phyloP scores from a whole-genome alignment of 2,329 filamentous ascomycete species.

The Botryosphaeria dothidea region DNA sequence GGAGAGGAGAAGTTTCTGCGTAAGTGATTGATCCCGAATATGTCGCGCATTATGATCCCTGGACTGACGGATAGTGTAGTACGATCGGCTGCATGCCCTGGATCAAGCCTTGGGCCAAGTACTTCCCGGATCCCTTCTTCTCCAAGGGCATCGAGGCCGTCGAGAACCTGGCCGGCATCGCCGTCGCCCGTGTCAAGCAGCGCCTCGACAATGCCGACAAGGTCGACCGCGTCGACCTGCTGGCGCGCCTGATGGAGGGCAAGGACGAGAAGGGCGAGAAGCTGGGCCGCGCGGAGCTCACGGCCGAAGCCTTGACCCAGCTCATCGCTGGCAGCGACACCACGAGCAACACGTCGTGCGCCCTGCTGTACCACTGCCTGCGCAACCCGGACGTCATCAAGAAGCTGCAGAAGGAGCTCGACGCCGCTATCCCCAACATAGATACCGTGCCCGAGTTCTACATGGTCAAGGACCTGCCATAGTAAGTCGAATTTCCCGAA shows the following conservation, averaged over 20 bases:
- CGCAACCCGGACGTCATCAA: slow-evolving; percentile 68
- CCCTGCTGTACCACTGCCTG: slow-evolving; percentile 75
- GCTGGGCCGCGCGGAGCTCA: slow-evolving; percentile 76
- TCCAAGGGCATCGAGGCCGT: slow-evolving; percentile 72
- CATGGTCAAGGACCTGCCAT: slow-evolving; percentile 72
- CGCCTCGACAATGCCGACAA: slow-evolving; percentile 67
- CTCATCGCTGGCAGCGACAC: slow-evolving; percentile 80
- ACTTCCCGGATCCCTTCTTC: slow-evolving; percentile 82
- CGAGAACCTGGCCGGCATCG: slow-evolving; percentile 81
- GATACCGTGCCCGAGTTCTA: slow-evolving; percentile 69
- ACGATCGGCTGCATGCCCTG: slow-evolving; percentile 73
- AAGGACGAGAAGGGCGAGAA: slow-evolving; percentile 76
- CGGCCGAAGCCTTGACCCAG: slow-evolving; percentile 85
- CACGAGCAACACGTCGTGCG: slow-evolving; percentile 78
- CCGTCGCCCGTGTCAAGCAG: slow-evolving; percentile 75
- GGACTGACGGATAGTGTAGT: slow-evolving; percentile 26
- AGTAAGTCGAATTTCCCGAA: slow-evolving; percentile 41
- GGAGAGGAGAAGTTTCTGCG: slow-evolving; percentile 81
- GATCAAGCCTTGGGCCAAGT: slow-evolving; percentile 78
- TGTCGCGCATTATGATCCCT: background rate
- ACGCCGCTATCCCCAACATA: slow-evolving; percentile 63
- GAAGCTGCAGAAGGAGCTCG: slow-evolving; percentile 76
- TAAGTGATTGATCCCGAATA: slow-evolving; percentile 25
- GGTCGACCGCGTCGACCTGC: slow-evolving; percentile 72
- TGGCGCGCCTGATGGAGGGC: slow-evolving; percentile 82